A percentile compares a stretch with the other conserved stretches of the same genome.
phyloP scores from a whole-genome alignment of 1,284 basidiomycete genomes.

The Volvariella surrecta region DNA sequence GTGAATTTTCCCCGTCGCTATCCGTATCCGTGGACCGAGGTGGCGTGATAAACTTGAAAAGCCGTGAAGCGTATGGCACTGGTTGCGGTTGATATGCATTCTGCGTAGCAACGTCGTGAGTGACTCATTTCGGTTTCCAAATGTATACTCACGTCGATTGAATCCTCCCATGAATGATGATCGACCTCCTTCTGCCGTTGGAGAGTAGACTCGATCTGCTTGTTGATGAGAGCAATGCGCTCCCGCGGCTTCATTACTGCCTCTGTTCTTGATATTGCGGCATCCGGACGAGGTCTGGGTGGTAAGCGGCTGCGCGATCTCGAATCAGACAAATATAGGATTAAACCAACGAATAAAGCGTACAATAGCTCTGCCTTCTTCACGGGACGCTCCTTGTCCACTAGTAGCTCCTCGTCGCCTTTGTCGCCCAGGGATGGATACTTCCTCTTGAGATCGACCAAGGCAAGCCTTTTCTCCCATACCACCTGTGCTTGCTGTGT shows the following conservation, averaged over 20 bases:
- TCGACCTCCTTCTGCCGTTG: constrained; percentile 67
- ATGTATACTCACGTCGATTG: constrained; percentile 54
- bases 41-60: constrained; percentile 55
- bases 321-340: neutral
- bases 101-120: constrained; percentile 22
- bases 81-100: constrained; percentile 52
- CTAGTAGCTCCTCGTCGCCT: constrained; percentile 76
- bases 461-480: constrained; percentile 72
- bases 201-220: constrained; percentile 63
- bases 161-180: constrained; percentile 74
- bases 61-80: constrained; percentile 37
- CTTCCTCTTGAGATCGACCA: constrained; percentile 78
- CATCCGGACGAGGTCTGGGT: constrained; percentile 42
- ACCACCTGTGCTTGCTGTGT: constrained; percentile 53
- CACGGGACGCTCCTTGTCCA: constrained; percentile 63
- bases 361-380: constrained; percentile 51
- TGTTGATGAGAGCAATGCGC: constrained; percentile 50
- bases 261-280: constrained; percentile 34
- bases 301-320: constrained; percentile 30
- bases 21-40: constrained; percentile 17
- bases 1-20: constrained; percentile 22
- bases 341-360: constrained; percentile 5
- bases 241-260: constrained; percentile 56
- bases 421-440: constrained; percentile 61
- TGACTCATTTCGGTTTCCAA: constrained; percentile 1